Conservation (phyloP, 2,329 filamentous ascomycete species). For the Ascochyta clinopodiicola region DNA sequence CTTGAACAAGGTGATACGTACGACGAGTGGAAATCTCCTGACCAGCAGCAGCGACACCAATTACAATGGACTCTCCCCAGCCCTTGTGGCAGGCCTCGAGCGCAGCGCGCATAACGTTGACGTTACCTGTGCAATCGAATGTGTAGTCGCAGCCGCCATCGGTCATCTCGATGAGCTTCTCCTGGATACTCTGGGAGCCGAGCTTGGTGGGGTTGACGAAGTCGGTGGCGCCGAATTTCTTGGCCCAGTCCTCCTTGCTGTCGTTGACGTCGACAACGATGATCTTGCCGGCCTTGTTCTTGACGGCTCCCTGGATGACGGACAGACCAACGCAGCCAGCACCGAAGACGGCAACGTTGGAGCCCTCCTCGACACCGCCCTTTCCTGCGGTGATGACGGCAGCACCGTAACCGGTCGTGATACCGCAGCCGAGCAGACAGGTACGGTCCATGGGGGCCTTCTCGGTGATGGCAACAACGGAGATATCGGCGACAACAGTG, state of each 20-base stretch:
- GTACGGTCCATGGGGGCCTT: slow-evolving; percentile 95
- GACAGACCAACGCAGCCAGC: slow-evolving; percentile 95
- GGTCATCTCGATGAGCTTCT: slow-evolving; percentile 95
- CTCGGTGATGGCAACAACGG: slow-evolving; percentile 88
- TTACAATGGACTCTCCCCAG: slow-evolving; percentile 97
- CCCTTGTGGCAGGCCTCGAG: slow-evolving; percentile 99
- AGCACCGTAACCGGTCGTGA: slow-evolving; percentile 97
- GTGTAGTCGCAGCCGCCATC: slow-evolving; percentile 99
- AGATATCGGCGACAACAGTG: slow-evolving; percentile 98
- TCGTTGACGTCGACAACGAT: slow-evolving; percentile 86
- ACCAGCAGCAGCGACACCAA: slow-evolving; percentile 93
- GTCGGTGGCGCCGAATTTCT: slow-evolving; percentile 94
- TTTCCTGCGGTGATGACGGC: slow-evolving; percentile 86
- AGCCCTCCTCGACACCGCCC: slow-evolving; percentile 77
- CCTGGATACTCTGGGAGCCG: slow-evolving; percentile 77
- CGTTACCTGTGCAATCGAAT: slow-evolving; percentile 98
- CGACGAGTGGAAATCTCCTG: slow-evolving; percentile 94
- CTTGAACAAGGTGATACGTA: slow-evolving; percentile 59
- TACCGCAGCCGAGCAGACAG: slow-evolving; percentile 95
- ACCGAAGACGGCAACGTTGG: slow-evolving; percentile 90
- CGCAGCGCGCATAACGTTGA: slow-evolving; percentile 92
- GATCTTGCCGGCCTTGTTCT: slow-evolving; percentile 79
- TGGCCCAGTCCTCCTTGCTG: slow-evolving; percentile 86
- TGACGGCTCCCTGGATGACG: slow-evolving; percentile 91
- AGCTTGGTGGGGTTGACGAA: slow-evolving; percentile 88